Percentiles rank a stretch among this genome's conserved stretches.
phyloP scores from a whole-genome alignment of 306 rosid species.

The Nissolia schottii region DNA sequence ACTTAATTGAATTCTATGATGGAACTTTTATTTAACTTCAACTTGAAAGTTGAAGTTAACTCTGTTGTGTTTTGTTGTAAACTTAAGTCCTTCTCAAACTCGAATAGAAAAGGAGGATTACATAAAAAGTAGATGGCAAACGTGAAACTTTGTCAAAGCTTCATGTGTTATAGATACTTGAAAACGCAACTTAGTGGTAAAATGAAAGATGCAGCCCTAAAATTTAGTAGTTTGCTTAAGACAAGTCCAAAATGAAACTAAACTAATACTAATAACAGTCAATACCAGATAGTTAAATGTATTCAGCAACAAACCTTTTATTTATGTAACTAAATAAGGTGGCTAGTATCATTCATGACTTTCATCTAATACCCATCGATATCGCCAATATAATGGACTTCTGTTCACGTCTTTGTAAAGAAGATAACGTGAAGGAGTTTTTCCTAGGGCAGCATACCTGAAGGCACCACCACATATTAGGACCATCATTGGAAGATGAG shows the following conservation, averaged over 20 bases:
- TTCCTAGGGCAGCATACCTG: slow-evolving; percentile 97
- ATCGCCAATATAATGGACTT: slow-evolving; percentile 47
- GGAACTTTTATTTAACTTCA: neutral
- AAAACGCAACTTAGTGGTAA: neutral
- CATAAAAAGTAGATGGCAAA: neutral
- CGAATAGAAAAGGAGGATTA: neutral
- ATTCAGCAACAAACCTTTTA: slow-evolving; percentile 5
- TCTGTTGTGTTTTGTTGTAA: neutral
- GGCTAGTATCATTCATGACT: neutral
- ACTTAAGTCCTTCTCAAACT: neutral
- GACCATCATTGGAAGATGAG: slow-evolving; percentile 1
- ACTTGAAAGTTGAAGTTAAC: neutral
- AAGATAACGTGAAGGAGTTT: slow-evolving; percentile 73
- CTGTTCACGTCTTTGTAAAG: slow-evolving; percentile 89
- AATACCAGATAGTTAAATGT: neutral
- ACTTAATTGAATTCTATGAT: neutral
- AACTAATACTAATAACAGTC: neutral
- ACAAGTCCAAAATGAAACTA: neutral
- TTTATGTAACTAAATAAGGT: slow-evolving; percentile 3
- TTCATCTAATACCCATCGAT: slow-evolving; percentile 15
- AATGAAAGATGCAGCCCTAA: neutral
- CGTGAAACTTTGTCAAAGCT: neutral
- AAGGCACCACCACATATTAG: slow-evolving; percentile 12
- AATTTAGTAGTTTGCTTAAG: neutral
- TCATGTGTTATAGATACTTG: neutral